Percentiles rank a stretch among this genome's conserved stretches.
Conservation (phyloP, 2,329 filamentous ascomycete genomes). For the Aspergillus fumigatus region DNA sequence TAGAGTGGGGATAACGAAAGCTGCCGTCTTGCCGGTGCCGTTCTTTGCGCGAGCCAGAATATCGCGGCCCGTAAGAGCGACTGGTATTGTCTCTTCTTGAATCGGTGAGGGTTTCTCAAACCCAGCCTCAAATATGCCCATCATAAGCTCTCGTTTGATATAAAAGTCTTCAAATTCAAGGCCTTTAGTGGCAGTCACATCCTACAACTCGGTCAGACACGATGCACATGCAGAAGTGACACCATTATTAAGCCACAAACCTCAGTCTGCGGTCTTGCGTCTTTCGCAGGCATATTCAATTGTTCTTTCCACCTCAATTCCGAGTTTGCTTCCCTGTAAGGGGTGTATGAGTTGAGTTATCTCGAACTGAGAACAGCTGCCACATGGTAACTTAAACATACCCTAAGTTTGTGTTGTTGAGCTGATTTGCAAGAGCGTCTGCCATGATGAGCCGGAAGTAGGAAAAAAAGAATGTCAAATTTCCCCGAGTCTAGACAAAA, state of each 20-base stretch:
- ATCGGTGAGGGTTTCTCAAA: slow-evolving; percentile 99
- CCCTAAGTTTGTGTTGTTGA: slow-evolving; percentile 42
- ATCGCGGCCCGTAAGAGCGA: slow-evolving; percentile 90
- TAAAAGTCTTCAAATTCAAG: slow-evolving; percentile 97
- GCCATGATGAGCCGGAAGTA: slow-evolving; percentile 32
- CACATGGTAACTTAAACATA: slow-evolving; percentile 19
- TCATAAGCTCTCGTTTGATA: slow-evolving; percentile 89
- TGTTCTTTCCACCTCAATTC: slow-evolving; percentile 43
- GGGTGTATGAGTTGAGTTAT: slow-evolving; percentile 10
- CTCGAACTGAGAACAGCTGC: slow-evolving; percentile 3
- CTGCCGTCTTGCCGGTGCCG: slow-evolving; percentile 95
- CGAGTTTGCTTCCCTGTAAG: slow-evolving; percentile 33
- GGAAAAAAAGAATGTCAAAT: slow-evolving; percentile 1
- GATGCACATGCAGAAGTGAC: slow-evolving; percentile 4
- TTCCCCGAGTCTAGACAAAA: not conserved
- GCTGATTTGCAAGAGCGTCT: slow-evolving; percentile 42
- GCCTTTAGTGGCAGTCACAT: slow-evolving; percentile 97
- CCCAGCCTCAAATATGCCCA: slow-evolving; percentile 98
- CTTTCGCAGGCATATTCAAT: slow-evolving; percentile 45
- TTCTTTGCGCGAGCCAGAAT: slow-evolving; percentile 97
- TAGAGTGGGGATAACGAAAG: slow-evolving; percentile 92
- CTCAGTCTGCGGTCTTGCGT: slow-evolving; percentile 48
- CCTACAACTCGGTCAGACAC: slow-evolving; percentile 49
- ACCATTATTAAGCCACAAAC: slow-evolving; percentile 23
- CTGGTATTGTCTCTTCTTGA: slow-evolving; percentile 97